These are phyloP conservation scores for Nannochloris sp. DNA, from an alignment of 139 green algal species.

Conservation along the genomic window DNA sequence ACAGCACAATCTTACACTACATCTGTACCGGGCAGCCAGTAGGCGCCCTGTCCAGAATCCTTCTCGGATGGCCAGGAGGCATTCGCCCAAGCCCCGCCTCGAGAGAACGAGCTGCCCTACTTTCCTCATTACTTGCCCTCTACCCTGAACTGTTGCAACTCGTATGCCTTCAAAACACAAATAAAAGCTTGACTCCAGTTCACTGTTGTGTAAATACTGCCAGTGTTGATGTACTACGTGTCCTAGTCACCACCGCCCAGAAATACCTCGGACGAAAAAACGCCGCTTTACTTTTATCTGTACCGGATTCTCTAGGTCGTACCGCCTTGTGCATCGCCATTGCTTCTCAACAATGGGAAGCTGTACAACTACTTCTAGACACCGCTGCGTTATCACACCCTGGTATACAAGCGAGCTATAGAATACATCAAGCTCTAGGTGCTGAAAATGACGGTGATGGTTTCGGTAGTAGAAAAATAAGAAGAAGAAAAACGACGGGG, in stretches of 20 bases:
- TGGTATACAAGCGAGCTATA: no score
- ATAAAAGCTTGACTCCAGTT: not conserved
- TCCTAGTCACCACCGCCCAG: constrained; percentile 3
- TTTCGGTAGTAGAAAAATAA: no score
- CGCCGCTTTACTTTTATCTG: constrained; percentile 2
- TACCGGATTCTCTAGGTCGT: not conserved
- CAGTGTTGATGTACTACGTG: not conserved
- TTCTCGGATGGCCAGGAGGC: constrained; percentile 5
- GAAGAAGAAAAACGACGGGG: no score
- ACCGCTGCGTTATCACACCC: no score
- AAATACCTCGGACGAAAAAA: not conserved
- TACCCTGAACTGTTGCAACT: constrained; percentile 2
- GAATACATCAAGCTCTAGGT: no score
- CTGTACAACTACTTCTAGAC: not conserved
- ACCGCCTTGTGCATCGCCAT: constrained; percentile 8
- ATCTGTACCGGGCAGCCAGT: not conserved
- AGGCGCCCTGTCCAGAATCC: not conserved
- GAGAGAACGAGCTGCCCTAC: not conserved
- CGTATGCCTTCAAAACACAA: not conserved
- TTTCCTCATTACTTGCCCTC: not conserved
- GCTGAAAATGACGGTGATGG: no score
- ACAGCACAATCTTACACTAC: constrained; percentile 6
- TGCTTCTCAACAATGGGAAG: constrained; percentile 1
- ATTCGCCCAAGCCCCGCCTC: not conserved
- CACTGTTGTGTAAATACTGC: not conserved